Percentiles rank a stretch among this genome's conserved stretches.
These are phyloP conservation scores for Melaleuca quinquenervia DNA, from an alignment of 345 rosid genomes.

Conservation along the genomic window DNA sequence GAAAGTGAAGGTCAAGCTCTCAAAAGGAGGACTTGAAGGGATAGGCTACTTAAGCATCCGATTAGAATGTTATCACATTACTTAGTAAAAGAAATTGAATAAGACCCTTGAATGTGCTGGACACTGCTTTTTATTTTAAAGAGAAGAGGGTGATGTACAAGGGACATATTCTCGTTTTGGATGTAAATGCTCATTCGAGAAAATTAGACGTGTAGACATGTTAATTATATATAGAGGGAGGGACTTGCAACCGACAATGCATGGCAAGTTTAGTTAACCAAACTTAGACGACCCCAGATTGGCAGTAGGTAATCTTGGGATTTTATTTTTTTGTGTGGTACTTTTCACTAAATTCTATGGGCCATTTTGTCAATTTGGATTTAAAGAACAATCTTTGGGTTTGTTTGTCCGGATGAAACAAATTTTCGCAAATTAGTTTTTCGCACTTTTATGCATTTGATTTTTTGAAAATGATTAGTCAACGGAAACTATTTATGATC, in stretches of 20 bases:
- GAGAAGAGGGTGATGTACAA: not conserved
- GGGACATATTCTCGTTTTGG: not conserved
- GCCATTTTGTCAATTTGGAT: not conserved
- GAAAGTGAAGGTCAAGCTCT: not conserved
- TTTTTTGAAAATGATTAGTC: not conserved
- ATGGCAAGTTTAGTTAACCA: too few relatives aligned
- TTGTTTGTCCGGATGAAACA: not conserved
- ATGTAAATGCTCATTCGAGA: not conserved
- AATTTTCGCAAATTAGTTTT: not conserved
- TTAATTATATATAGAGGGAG: too few relatives aligned
- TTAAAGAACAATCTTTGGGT: not conserved
- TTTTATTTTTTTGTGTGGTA: too few relatives aligned
- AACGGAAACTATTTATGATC: not conserved
- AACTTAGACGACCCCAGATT: too few relatives aligned
- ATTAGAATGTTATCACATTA: too few relatives aligned
- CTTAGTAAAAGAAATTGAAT: not conserved
- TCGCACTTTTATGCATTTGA: not conserved
- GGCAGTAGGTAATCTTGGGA: too few relatives aligned
- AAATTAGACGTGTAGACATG: too few relatives aligned
- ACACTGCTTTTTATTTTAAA: not conserved
- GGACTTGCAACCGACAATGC: too few relatives aligned
- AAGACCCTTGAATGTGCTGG: not conserved
- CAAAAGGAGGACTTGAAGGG: not conserved
- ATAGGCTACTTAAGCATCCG: not conserved
- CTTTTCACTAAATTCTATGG: not conserved